Base-by-base conservation (phyloP, 495 filamentous ascomycete species). In the Aspergillus affinis region DNA sequence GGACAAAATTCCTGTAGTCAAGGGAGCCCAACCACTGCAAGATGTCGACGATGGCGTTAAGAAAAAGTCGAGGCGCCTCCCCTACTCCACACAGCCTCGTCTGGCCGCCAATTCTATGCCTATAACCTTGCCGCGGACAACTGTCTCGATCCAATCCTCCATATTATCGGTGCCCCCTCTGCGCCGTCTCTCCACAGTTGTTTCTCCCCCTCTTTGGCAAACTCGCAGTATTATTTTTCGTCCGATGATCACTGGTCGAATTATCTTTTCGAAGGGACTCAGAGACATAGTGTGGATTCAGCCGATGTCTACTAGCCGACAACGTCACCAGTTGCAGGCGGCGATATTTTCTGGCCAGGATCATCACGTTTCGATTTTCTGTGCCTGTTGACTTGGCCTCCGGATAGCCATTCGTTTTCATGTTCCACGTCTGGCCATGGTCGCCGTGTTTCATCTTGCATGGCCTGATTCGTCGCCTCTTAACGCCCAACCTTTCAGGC, bases 401-500 rank as follows among this genome's bases (percentile, higher is more conserved):
- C 45, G 54, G 51, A 56, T 44, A 54, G 18, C 52, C 62, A 59
- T 48, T 59, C 57, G 50, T 48, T 62, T 61, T 49, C 58, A 61
- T 57, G 55, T 54, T 56, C 54, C 55, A 21, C 47, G 52, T 59
- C 36, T 63, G 56, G 61, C 57, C 61, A 61, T 60, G 57, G 62
- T 60, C 54, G 57, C 45, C 61, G 54, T 52, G 57, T 64, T 64
- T 61, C 51, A 61, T 60, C 18, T 32, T 30, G 51, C 26, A 46
- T 54, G 58, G 62, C 58, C 29, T 65, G 63, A 68, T 68, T 68
- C 62, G 61, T 59, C 51, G 53, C 54, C 60, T 45, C 41, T 66
- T 69, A 59, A 55, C 67, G 67, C 67, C 67, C 67, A 69, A 66
- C 58, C 47, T 50, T 32, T 49, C 54, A 54, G 53, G 36, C 36